These are phyloP conservation scores for Ophiostoma piceae DNA, from an alignment of 2,329 filamentous ascomycete species.

Conservation along the genomic window DNA sequence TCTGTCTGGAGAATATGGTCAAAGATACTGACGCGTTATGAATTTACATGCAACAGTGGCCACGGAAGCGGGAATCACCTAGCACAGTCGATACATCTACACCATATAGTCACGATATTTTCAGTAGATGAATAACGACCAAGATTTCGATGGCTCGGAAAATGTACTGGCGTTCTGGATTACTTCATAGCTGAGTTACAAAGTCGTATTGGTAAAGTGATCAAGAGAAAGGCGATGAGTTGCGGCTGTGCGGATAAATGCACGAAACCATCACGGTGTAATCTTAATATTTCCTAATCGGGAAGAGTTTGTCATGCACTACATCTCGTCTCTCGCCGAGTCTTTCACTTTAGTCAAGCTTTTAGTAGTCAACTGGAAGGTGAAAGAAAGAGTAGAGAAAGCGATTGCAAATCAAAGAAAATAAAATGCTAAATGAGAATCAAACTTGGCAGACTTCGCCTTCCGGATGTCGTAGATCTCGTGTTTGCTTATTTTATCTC, in stretches of 20 bases:
- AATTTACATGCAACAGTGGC: background rate
- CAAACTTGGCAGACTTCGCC: slow-evolving; percentile 11
- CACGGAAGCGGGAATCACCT: background rate
- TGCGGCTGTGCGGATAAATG: slow-evolving; percentile 34
- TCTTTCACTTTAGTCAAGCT: background rate
- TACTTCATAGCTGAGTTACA: background rate
- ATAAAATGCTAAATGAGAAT: background rate
- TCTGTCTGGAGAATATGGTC: too few relatives aligned
- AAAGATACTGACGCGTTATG: background rate
- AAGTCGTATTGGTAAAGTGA: background rate
- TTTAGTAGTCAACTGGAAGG: background rate
- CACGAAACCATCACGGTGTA: slow-evolving; percentile 15
- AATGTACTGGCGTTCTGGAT: background rate
- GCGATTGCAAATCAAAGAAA: background rate
- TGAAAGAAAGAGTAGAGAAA: background rate
- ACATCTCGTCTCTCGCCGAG: background rate
- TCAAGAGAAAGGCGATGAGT: background rate
- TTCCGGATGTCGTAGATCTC: slow-evolving; percentile 10
- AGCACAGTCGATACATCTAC: background rate
- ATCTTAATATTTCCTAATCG: slow-evolving; percentile 41
- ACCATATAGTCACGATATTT: background rate
- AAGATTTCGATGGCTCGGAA: background rate
- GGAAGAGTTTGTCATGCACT: slow-evolving; percentile 42
- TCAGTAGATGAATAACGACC: background rate
- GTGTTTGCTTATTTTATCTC: slow-evolving; percentile 12